These are phyloP conservation scores for Scheffersomyces quercinus DNA, from an alignment of 1,139 yeast genomes.

Conservation along the genomic window DNA sequence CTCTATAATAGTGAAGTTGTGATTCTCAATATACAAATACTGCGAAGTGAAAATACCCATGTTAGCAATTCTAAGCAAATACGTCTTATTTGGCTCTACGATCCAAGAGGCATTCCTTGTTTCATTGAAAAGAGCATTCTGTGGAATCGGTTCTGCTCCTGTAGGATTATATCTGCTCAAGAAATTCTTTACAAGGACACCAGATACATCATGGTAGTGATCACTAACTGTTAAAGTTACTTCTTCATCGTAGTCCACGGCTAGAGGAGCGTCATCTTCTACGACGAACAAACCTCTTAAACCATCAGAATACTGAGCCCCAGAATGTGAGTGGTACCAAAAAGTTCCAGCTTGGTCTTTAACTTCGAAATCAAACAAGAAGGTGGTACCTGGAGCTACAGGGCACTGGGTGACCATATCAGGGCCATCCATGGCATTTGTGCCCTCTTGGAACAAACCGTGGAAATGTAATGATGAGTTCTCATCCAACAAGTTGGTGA, in stretches of 20 bases:
- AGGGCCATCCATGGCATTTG: constrained; percentile 75
- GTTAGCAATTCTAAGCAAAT: constrained; percentile 62
- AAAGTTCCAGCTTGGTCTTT: constrained; percentile 68
- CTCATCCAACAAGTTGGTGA: constrained; percentile 57
- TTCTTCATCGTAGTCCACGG: constrained; percentile 64
- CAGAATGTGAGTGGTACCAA: constrained; percentile 85
- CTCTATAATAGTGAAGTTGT: constrained; percentile 65
- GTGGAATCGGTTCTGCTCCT: constrained; percentile 82
- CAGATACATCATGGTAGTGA: constrained; percentile 58
- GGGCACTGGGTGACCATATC: constrained; percentile 79
- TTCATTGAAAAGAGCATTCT: constrained; percentile 63
- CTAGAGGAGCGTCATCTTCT: constrained; percentile 55
- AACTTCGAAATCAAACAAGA: constrained; percentile 65
- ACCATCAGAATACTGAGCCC: constrained; percentile 78
- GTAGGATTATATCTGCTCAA: constrained; percentile 71
- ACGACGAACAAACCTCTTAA: constrained; percentile 70
- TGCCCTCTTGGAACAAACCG: constrained; percentile 65
- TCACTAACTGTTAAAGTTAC: constrained; percentile 57
- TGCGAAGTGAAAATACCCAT: constrained; percentile 75
- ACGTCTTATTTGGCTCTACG: constrained; percentile 63
- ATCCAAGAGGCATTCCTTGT: constrained; percentile 56
- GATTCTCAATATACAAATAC: constrained; percentile 66
- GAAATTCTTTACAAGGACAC: constrained; percentile 46
- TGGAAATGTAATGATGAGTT: constrained; percentile 76
- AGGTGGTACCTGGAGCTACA: constrained; percentile 63